Percentiles rank a stretch among this genome's conserved stretches.
These are phyloP conservation scores for Penicillium sp. DNA, from an alignment of 2,329 filamentous ascomycete species.

Conservation along the genomic window DNA sequence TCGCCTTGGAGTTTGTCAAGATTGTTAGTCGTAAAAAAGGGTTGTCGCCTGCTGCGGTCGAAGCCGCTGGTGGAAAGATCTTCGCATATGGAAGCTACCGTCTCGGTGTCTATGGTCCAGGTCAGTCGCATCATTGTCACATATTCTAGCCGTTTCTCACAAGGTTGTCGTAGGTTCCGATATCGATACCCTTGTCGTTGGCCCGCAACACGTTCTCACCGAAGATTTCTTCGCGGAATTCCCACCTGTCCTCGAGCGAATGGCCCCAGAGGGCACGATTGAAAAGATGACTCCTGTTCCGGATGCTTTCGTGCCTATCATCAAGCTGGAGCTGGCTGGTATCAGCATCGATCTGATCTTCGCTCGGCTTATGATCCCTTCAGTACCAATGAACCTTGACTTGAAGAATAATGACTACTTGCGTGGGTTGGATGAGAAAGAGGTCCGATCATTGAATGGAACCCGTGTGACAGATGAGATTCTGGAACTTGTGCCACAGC, in stretches of 20 bases:
- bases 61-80: constrained; percentile 84
- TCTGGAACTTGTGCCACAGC: constrained; percentile 80
- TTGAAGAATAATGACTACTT: constrained; percentile 82
- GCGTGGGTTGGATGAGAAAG: constrained; percentile 80
- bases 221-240: constrained; percentile 92
- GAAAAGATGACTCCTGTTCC: constrained; percentile 81
- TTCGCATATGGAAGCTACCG: constrained; percentile 97
- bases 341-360: constrained; percentile 97
- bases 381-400: constrained; percentile 70
- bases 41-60: constrained; percentile 72
- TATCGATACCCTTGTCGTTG: constrained; percentile 94
- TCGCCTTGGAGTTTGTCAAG: constrained; percentile 84
- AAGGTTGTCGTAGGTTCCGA: constrained; percentile 66
- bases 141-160: not conserved
- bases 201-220: constrained; percentile 81
- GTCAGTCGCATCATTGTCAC: constrained; percentile 36
- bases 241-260: constrained; percentile 72
- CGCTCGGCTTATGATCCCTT: constrained; percentile 69
- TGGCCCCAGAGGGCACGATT: constrained; percentile 76
- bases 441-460: constrained; percentile 87
- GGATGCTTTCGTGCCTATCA: constrained; percentile 93
- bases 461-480: constrained; percentile 95
- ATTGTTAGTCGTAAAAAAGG: constrained; percentile 72
- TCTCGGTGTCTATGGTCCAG: constrained; percentile 86
- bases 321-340: constrained; percentile 87